These are phyloP conservation scores for Amauroascus verrucosus DNA, from an alignment of 2,329 filamentous ascomycete genomes.

Conservation along the genomic window DNA sequence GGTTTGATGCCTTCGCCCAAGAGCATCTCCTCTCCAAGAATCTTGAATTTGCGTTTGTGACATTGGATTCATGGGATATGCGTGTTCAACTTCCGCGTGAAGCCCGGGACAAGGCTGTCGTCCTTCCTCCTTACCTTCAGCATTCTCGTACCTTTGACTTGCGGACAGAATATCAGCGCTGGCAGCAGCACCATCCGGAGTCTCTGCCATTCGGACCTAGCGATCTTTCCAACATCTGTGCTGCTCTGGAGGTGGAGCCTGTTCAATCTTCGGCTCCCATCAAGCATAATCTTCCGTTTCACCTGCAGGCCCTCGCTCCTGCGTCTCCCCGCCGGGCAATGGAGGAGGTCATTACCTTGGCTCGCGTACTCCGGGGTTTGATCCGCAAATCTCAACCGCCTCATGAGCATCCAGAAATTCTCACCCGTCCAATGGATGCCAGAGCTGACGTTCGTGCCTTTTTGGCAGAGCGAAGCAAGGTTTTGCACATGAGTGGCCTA, in stretches of 20 bases:
- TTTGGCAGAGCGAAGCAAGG: conserved; percentile 91
- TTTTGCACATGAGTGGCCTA: conserved; percentile 92
- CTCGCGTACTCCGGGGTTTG: conserved; percentile 80
- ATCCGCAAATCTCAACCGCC: conserved; percentile 93
- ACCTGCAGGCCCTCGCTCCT: conserved; percentile 88
- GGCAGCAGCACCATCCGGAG: conserved; percentile 97
- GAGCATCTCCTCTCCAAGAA: conserved; percentile 87
- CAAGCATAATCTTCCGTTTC: conserved; percentile 97
- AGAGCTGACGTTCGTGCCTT: conserved; percentile 93
- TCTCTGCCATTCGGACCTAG: conserved; percentile 93
- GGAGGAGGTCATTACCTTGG: conserved; percentile 92
- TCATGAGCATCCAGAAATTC: conserved; percentile 86
- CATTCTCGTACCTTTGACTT: conserved; percentile 96
- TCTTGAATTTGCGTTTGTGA: conserved; percentile 95
- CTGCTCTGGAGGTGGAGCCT: conserved; percentile 92
- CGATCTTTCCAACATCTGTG: conserved; percentile 94
- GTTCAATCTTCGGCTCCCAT: conserved; percentile 96
- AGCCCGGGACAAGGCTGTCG: conserved; percentile 94
- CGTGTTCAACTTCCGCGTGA: conserved; percentile 95
- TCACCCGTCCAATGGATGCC: conserved; percentile 92
- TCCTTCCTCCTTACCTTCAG: conserved; percentile 90
- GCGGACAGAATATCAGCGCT: conserved; percentile 93
- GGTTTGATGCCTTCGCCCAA: conserved; percentile 85
- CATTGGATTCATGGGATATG: conserved; percentile 95
- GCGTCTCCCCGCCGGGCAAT: conserved; percentile 92